Evolutionary conservation across 1,284 basidiomycete species (phyloP).

Genomic region (Sanghuangporus baumii): DNA sequence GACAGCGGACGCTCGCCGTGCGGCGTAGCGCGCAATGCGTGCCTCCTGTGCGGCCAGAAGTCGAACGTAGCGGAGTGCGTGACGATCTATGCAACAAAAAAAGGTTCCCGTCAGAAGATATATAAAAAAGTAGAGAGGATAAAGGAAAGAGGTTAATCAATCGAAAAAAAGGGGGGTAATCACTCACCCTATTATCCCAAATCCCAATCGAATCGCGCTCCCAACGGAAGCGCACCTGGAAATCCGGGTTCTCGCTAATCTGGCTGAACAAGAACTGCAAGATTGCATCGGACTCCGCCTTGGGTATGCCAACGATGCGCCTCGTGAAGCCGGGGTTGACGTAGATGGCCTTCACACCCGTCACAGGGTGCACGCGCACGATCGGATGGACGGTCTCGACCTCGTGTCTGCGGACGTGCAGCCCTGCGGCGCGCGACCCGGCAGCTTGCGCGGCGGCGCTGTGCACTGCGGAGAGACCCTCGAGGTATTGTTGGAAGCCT

Average conservation of each 20-base stretch:
- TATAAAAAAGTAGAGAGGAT: constrained; percentile 12
- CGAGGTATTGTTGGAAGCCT: constrained; percentile 61
- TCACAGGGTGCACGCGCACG: constrained; percentile 72
- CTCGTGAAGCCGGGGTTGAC: constrained; percentile 56
- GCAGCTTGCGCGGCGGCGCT: constrained; percentile 65
- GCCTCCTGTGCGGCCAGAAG: constrained; percentile 69
- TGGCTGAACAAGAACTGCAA: constrained; percentile 67
- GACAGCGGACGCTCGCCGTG: constrained; percentile 72
- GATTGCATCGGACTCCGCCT: constrained; percentile 72
- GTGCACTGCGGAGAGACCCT: constrained; percentile 60
- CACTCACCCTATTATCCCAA: constrained; percentile 67
- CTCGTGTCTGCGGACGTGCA: constrained; percentile 57
- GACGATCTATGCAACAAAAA: constrained; percentile 41
- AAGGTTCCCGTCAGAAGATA: background rate
- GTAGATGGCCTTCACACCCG: constrained; percentile 64
- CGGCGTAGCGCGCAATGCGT: constrained; percentile 78
- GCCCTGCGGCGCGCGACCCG: constrained; percentile 57
- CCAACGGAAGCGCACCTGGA: constrained; percentile 71
- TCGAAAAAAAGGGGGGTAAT: background rate
- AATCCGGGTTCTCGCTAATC: constrained; percentile 62
- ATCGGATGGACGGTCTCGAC: constrained; percentile 68
- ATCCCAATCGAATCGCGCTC: constrained; percentile 60
- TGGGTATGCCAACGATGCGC: constrained; percentile 69
- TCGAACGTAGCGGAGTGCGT: constrained; percentile 76
- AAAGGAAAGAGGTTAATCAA: background rate